Conservation (phyloP, 495 filamentous ascomycete genomes). For the Hypoxylon rickii region DNA sequence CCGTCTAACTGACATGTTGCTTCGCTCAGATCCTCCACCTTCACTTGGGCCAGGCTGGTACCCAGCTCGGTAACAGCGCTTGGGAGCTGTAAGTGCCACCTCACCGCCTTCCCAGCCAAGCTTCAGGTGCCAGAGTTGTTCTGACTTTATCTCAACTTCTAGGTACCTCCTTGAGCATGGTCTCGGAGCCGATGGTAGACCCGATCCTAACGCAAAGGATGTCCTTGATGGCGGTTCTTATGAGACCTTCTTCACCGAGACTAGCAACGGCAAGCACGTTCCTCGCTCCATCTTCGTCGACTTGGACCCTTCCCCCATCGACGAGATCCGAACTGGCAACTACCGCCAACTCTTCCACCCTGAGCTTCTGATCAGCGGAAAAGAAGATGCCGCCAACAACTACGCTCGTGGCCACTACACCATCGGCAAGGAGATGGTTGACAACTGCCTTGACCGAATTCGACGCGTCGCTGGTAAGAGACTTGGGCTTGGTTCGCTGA, state of each 20-base stretch:
- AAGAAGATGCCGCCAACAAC: constrained; percentile 95
- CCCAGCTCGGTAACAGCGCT: constrained; percentile 89
- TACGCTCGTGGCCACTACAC: constrained; percentile 95
- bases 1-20: constrained; percentile 11
- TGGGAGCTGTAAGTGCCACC: constrained; percentile 84
- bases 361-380: constrained; percentile 84
- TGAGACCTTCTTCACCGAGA: constrained; percentile 93
- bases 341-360: constrained; percentile 91
- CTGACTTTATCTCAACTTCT: constrained; percentile 27
- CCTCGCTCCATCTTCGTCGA: constrained; percentile 90
- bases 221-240: constrained; percentile 69
- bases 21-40: constrained; percentile 75
- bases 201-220: constrained; percentile 66
- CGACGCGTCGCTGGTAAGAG: constrained; percentile 77
- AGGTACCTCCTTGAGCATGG: constrained; percentile 94
- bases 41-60: constrained; percentile 91
- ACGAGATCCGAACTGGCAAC: constrained; percentile 83
- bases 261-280: constrained; percentile 84
- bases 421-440: constrained; percentile 88
- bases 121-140: background rate
- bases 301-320: constrained; percentile 87
- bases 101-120: constrained; percentile 44
- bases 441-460: constrained; percentile 81
- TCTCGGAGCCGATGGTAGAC: constrained; percentile 74
- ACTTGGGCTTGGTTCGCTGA: background rate